Evolutionary conservation across 495 filamentous ascomycete species (phyloP), one percentile per base, ranked within the genome.

Genomic region (Bathelium albidoporum): DNA sequence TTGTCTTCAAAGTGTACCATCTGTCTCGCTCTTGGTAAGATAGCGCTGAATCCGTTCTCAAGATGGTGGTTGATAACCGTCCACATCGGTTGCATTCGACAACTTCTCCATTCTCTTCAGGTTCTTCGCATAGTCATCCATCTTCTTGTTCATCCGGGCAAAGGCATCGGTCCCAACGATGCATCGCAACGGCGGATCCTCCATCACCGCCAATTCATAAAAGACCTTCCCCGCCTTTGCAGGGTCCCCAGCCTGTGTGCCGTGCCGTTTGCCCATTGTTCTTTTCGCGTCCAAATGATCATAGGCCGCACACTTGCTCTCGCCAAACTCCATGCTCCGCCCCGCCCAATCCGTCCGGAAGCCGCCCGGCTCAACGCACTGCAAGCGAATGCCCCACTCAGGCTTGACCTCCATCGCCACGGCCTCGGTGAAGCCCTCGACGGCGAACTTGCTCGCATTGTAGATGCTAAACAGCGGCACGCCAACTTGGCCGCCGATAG

Each of bases 121-220:
- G 9, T 74, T 72, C 66, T 79, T 71, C 32, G 28, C 36, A 53
- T 80, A 76, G 20, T 31, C 60, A 53, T 79, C 69, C 58, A 81
- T 62, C 73, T 79, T 81, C 2, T 64, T 55, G 65, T 70, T 74
- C 3, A 81, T 77, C 0, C 59, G 62, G 41, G 67, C 62, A 58
- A 77, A 79, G 0, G 78, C 79, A 70, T 78, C 76, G 0, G 69
- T 74, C 9, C 79, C 78, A 58, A 81, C 68, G 0, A 80, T 69
- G 34, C 73, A 73, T 55, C 77, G 68, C 45, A 79, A 61, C 0
- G 78, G 79, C 9, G 79, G 79, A 60, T 80, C 71, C 31, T 77
- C 60, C 72, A 80, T 75, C 26, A 77, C 63, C 0, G 79, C 78
- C 11, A 82, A 61, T 45, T 82, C 74, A 61, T 79, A 81, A 71